Evolutionary conservation across 1,284 basidiomycete genomes (phyloP), one percentile per base, ranked within the genome.

Genomic region (Ceratobasidium sp.): DNA sequence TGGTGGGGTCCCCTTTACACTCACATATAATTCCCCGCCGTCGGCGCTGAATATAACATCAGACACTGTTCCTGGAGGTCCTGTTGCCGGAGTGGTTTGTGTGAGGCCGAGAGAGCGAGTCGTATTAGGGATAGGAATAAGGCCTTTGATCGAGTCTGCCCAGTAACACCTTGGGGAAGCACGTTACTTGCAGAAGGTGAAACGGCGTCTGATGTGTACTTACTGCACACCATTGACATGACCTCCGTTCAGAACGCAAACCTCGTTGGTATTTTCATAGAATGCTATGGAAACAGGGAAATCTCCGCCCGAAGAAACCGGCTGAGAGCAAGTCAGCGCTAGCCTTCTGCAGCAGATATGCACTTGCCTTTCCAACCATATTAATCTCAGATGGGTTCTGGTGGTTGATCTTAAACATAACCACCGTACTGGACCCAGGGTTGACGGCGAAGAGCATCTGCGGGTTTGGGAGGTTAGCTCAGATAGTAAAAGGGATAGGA

Each of bases 171-270:
- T 86, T 74, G 6, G 34, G 66, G 39, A 13, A 59, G n/a, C n/a
- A n/a, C n/a, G 24, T 11, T 63, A 58, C 74, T 53, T 29, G n/a
- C 1, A 2, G 58, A 7, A 1, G n/a, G 37, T n/a, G 31, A 24
- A 6, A 19, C 34, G 34, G 31, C 19, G 74, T 29, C 13, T 54
- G 2, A 4, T 27, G 16, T 7, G n/a, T 41, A 69, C 76, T 64
- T 76, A 86, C 85, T 81, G 83, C 75, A 87, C 84, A 56, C 85
- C 84, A 77, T 86, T 86, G 39, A 84, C 79, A 22, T 77, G 77
- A 16, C 86, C 86, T 39, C 85, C 83, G 78, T 87, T 87, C 41
- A 87, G 79, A 4, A 83, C 83, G 76, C 86, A 87, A 29, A 85
- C 79, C 51, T 77, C 81, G 63, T 79, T 80, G 8, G 84, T 84